Percentiles rank a stretch among this genome's conserved stretches.
Conservation (phyloP, 2,329 filamentous ascomycete genomes). For the Neobulgaria alba region DNA sequence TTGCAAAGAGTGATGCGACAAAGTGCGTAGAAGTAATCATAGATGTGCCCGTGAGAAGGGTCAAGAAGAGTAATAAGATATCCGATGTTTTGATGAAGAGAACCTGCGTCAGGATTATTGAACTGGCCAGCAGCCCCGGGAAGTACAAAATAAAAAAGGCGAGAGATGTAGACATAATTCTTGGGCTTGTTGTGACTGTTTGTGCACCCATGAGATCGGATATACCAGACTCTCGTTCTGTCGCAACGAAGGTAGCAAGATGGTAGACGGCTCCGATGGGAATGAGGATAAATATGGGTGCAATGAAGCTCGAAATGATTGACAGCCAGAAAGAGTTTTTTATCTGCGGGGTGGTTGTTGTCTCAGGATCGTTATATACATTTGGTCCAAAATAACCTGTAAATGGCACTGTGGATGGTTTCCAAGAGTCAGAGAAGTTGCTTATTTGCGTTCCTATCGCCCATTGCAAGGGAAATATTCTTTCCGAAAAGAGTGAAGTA, state of each 20-base stretch:
- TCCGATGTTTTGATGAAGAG: constrained; percentile 20
- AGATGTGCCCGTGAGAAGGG: constrained; percentile 16
- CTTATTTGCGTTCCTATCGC: constrained; percentile 17
- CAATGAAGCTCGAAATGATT: constrained; percentile 13
- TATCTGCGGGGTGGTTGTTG: neutral
- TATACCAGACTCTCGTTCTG: constrained; percentile 19
- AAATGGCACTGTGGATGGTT: constrained; percentile 15
- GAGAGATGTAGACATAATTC: constrained; percentile 19
- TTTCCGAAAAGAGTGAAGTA: constrained; percentile 6
- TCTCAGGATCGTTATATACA: neutral
- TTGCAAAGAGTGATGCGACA: constrained; percentile 52
- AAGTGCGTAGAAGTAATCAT: constrained; percentile 30
- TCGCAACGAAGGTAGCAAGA: constrained; percentile 20
- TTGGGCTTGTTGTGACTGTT: constrained; percentile 18
- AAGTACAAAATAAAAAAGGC: constrained; percentile 22
- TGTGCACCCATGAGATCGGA: constrained; percentile 22
- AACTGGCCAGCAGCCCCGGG: constrained; percentile 18
- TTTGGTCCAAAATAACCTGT: constrained; percentile 11
- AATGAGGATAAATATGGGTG: constrained; percentile 22
- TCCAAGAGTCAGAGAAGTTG: constrained; percentile 11
- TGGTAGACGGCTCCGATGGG: constrained; percentile 23
- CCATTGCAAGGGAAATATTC: constrained; percentile 20
- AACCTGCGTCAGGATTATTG: constrained; percentile 19
- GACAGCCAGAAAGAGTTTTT: constrained; percentile 12
- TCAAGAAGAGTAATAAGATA: constrained; percentile 20